phyloP scores from a whole-genome alignment of 306 rosid species.

The Abrus pulchellus region DNA sequence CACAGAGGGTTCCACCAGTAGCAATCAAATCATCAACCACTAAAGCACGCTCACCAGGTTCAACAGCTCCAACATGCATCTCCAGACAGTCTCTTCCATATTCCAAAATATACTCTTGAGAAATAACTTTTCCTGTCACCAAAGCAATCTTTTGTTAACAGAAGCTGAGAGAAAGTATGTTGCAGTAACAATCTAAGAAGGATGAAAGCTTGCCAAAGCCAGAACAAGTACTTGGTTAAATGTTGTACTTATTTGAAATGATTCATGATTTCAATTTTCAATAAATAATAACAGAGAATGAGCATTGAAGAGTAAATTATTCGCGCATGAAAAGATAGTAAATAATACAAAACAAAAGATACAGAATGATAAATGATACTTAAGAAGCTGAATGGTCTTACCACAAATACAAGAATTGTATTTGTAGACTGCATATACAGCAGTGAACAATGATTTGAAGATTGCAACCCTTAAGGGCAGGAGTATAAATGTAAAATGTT shows the following conservation, averaged over 20 bases:
- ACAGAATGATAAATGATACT: neutral
- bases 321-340: neutral
- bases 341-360: neutral
- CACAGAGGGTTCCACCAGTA: constrained; percentile 97
- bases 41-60: constrained; percentile 79
- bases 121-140: constrained; percentile 81
- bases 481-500: neutral
- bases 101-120: constrained; percentile 86
- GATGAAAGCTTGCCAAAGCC: neutral
- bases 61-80: constrained; percentile 97
- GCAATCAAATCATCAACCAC: constrained; percentile 97
- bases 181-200: constrained; percentile 25
- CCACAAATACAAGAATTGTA: neutral
- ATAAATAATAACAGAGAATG: neutral
- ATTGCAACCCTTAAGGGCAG: neutral
- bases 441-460: constrained; percentile 2
- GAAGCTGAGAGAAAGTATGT: neutral
- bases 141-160: constrained; percentile 14
- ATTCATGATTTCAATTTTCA: constrained; percentile 10
- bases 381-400: neutral
- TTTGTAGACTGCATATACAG: neutral
- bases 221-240: neutral
- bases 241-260: neutral
- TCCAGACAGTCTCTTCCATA: constrained; percentile 96
- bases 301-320: neutral